Base-by-base conservation (phyloP, 352 stramenopile species). In the Phytophthora agathidicida region DNA sequence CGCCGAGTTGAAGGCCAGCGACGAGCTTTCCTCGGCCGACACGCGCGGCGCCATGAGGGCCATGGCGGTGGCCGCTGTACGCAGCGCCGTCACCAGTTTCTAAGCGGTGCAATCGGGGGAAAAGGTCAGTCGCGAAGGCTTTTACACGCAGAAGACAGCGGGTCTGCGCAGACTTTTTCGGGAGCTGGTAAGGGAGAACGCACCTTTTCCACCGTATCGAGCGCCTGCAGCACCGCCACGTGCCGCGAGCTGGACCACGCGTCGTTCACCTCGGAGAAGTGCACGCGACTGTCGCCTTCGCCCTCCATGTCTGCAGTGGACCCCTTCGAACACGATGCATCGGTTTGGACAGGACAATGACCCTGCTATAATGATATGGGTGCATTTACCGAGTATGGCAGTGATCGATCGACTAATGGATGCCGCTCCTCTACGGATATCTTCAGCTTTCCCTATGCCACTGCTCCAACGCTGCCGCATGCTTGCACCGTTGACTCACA, bases 41-140 rank as follows among this genome's bases (percentile, higher is more conserved):
- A 68, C 73, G 31, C 79, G 80, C 27, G 84, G 80, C 28, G 68
- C 59, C 61, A 92, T 68, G 61, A 91, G 72, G 47, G 73, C 79
- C 71, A 93, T 87, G 33, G 86, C 83, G 14, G 67, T 73, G 9
- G 83, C 75, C 0, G 80, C 83, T 14, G 79, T 93, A 41, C 77
- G 83, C 53, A 93, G 61, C 31, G 80, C 83, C 7, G 67, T 75
- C 42, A 95, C 83, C 17, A 95, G 68, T 89, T 95, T 93, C 86
- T 95, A 66, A n/a, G 37, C 5, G 9, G 19, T 23, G 42, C 1
- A 33, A 22, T 13, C 4, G 30, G 33, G 5, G 28, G 44, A 50
- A 48, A 39, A 32, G 38, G 13, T 55, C 24, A 49, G 54, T 53
- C 17, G 23, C 17, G 9, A 44, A 23, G 36, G 26, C 27, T 47